A percentile compares a stretch with the other conserved stretches of the same genome.
phyloP scores from a whole-genome alignment of 2,329 filamentous ascomycete species.

The Neocatenulostroma microsporum region DNA sequence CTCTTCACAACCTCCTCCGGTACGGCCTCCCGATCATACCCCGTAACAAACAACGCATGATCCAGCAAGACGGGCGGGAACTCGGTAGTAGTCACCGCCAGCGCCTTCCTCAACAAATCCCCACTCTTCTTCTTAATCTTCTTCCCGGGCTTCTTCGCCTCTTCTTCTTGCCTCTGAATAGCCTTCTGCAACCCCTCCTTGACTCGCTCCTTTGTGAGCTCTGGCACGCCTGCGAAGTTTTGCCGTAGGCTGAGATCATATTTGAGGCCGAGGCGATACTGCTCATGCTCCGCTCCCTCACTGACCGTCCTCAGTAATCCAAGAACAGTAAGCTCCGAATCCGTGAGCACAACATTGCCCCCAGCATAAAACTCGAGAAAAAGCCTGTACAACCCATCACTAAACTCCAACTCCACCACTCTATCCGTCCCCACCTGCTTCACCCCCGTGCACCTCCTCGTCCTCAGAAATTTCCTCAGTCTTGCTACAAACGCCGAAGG shows the following conservation, averaged over 20 bases:
- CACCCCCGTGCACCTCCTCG: conserved; percentile 71
- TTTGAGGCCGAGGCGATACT: conserved; percentile 64
- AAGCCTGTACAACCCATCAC: conserved; percentile 77
- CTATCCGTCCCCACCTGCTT: conserved; percentile 86
- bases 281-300: conserved; percentile 76
- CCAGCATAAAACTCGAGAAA: conserved; percentile 95
- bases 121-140: conserved; percentile 68
- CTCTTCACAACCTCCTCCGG: conserved; percentile 63
- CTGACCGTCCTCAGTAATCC: conserved; percentile 71
- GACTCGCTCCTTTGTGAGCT: conserved; percentile 66
- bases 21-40: conserved; percentile 61
- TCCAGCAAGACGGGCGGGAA: conserved; percentile 82
- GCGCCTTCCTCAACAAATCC: conserved; percentile 67
- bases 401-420: conserved; percentile 86
- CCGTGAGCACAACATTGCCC: conserved; percentile 89
- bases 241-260: conserved; percentile 78
- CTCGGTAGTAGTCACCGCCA: conserved; percentile 80
- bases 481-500: conserved; percentile 80
- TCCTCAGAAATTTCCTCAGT: conserved; percentile 81
- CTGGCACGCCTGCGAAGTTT: conserved; percentile 69
- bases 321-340: conserved; percentile 73
- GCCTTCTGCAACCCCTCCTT: conserved; percentile 60
- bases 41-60: conserved; percentile 64
- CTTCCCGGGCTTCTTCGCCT: conserved; percentile 43
- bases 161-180: conserved; percentile 50